These are phyloP conservation scores for Exophiala dermatitidis DNA, from an alignment of 2,329 filamentous ascomycete genomes.

Conservation along the genomic window DNA sequence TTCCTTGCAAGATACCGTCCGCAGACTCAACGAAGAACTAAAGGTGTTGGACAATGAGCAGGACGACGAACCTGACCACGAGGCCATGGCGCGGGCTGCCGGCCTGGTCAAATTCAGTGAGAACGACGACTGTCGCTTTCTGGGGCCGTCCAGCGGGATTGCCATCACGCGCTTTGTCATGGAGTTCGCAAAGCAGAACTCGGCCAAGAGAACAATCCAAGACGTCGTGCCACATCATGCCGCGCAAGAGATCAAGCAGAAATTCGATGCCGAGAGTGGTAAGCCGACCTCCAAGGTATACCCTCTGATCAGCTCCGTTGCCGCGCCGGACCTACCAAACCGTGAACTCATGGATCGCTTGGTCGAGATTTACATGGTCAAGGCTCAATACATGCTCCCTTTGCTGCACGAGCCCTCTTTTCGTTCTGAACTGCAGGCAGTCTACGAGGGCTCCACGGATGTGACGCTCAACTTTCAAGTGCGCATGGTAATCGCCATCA, in stretches of 20 bases:
- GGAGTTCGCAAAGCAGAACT: constrained; percentile 92
- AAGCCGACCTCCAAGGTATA: constrained; percentile 73
- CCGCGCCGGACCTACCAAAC: constrained; percentile 68
- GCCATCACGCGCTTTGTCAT: constrained; percentile 91
- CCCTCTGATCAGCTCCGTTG: constrained; percentile 77
- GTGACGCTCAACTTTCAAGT: constrained; percentile 82
- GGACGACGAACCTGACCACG: constrained; percentile 61
- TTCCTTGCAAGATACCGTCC: constrained; percentile 78
- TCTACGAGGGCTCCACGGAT: constrained; percentile 68
- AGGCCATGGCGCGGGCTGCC: constrained; percentile 79
- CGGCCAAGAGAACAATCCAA: constrained; percentile 81
- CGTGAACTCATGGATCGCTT: constrained; percentile 68
- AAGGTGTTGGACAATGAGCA: constrained; percentile 72
- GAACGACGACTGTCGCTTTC: constrained; percentile 79
- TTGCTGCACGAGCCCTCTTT: constrained; percentile 79
- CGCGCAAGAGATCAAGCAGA: constrained; percentile 59
- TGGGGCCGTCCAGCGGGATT: constrained; percentile 91
- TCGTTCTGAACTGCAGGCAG: constrained; percentile 66
- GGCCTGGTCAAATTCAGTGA: constrained; percentile 79
- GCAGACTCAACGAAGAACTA: constrained; percentile 72
- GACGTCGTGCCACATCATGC: constrained; percentile 77
- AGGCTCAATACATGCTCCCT: constrained; percentile 84
- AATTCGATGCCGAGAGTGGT: constrained; percentile 57
- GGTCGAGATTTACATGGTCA: constrained; percentile 76
- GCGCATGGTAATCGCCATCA: constrained; percentile 88